A percentile compares a stretch with the other conserved stretches of the same genome.
Evolutionary conservation across 2,329 filamentous ascomycete genomes (phyloP).

Genomic region (Emericellopsis cladophorae): DNA sequence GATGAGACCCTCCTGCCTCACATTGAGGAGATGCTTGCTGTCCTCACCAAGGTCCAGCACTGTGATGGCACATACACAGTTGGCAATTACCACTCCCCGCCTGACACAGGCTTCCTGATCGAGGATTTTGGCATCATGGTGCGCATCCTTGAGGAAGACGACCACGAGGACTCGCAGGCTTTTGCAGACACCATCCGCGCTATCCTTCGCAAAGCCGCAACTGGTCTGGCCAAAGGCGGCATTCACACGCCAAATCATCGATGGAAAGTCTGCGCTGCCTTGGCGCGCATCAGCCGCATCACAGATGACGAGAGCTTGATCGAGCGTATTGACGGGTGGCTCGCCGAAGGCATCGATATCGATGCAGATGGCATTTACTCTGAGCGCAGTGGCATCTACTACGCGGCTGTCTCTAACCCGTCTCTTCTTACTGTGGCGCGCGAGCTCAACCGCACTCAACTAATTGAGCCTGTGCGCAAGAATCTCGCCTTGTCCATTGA

Average conservation of each 20-base stretch:
- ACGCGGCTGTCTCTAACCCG: conserved; percentile 7
- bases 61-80: conserved; percentile 7
- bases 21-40: conserved; percentile 8
- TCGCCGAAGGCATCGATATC: conserved; percentile 8
- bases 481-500: conserved; percentile 8
- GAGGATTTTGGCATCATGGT: conserved; percentile 9
- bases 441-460: conserved; percentile 7
- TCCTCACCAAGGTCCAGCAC: conserved; percentile 5
- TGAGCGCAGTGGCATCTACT: conserved; percentile 8
- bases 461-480: conserved; percentile 6
- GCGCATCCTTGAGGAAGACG: conserved; percentile 7
- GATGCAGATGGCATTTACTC: conserved; percentile 9
- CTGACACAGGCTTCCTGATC: conserved; percentile 9
- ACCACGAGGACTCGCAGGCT: conserved; percentile 3
- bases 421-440: conserved; percentile 7
- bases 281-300: conserved; percentile 7
- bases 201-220: conserved; percentile 7
- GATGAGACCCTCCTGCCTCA: conserved; percentile 5
- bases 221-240: conserved; percentile 6
- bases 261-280: conserved; percentile 8
- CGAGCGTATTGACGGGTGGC: conserved; percentile 7
- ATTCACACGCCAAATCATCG: conserved; percentile 9
- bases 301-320: conserved; percentile 6
- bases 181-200: conserved; percentile 5
- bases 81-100: conserved; percentile 9